phyloP scores from a whole-genome alignment of 2,329 filamentous ascomycete genomes.

The Trichoderma brevicompactum region DNA sequence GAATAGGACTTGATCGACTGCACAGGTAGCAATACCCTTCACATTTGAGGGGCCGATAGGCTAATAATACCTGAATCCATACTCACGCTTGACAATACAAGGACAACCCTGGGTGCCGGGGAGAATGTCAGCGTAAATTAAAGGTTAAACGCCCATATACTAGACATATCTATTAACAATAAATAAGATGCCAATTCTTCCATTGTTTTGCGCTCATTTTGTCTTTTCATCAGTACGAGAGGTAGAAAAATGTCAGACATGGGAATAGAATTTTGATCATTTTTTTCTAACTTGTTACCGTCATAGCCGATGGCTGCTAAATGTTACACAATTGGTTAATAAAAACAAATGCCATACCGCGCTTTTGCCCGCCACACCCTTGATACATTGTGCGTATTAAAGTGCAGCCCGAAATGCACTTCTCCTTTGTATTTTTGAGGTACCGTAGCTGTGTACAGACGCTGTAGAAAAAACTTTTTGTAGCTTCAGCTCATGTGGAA shows the following conservation, averaged over 20 bases:
- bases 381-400: constrained; percentile 1
- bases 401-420: not conserved
- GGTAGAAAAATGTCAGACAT: constrained; percentile 24
- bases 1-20: not conserved
- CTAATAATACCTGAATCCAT: too few species aligned
- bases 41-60: too few species aligned
- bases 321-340: constrained; percentile 8
- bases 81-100: too few species aligned
- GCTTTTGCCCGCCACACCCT: constrained; percentile 13
- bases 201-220: constrained; percentile 11
- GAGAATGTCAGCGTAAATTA: too few species aligned
- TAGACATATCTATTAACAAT: too few species aligned
- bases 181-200: too few species aligned
- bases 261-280: constrained; percentile 8
- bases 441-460: not conserved
- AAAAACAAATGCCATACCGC: constrained; percentile 16
- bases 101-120: too few species aligned
- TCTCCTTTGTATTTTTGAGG: constrained; percentile 14
- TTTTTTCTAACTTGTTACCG: constrained; percentile 12
- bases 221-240: constrained; percentile 30
- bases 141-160: too few species aligned
- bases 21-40: too few species aligned
- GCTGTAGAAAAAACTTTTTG: constrained; percentile 13
- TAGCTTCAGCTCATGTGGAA: constrained; percentile 4
- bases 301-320: constrained; percentile 14